phyloP scores from a whole-genome alignment of 2,329 filamentous ascomycete species.

The Orbilia oligospora region DNA sequence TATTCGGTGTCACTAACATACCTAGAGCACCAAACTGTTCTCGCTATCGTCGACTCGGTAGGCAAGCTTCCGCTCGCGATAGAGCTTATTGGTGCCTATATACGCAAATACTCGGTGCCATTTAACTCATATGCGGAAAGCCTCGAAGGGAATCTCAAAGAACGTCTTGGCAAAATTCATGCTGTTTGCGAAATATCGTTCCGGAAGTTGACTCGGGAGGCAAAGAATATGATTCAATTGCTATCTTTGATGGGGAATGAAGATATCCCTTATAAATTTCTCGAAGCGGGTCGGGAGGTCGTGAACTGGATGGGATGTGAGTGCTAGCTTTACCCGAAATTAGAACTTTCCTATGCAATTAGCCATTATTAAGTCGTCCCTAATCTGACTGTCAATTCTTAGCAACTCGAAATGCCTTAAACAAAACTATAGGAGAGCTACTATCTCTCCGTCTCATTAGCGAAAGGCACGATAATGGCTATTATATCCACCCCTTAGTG shows the following conservation, averaged over 20 bases:
- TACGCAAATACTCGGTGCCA: slow-evolving; percentile 6
- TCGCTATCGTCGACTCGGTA: neutral
- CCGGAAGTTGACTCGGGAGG: slow-evolving; percentile 10
- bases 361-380: neutral
- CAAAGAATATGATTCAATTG: slow-evolving; percentile 28
- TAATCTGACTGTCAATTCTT: neutral
- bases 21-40: slow-evolving; percentile 2
- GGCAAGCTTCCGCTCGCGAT: slow-evolving; percentile 24
- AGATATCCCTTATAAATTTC: slow-evolving; percentile 15
- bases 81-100: slow-evolving; percentile 8
- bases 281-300: neutral
- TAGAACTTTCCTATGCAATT: neutral
- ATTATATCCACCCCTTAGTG: slow-evolving; percentile 21
- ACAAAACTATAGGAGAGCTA: slow-evolving; percentile 22
- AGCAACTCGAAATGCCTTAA: slow-evolving; percentile 4
- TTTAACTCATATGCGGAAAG: neutral
- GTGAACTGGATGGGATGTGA: slow-evolving; percentile 33
- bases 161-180: neutral
- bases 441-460: slow-evolving; percentile 3
- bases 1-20: slow-evolving; percentile 5
- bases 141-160: slow-evolving; percentile 4
- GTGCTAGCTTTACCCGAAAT: slow-evolving; percentile 2
- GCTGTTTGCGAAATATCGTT: slow-evolving; percentile 24
- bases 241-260: slow-evolving; percentile 33
- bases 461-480: neutral